Evolutionary conservation across 306 rosid genomes (phyloP).

Genomic region (Arachis hypogaea): DNA sequence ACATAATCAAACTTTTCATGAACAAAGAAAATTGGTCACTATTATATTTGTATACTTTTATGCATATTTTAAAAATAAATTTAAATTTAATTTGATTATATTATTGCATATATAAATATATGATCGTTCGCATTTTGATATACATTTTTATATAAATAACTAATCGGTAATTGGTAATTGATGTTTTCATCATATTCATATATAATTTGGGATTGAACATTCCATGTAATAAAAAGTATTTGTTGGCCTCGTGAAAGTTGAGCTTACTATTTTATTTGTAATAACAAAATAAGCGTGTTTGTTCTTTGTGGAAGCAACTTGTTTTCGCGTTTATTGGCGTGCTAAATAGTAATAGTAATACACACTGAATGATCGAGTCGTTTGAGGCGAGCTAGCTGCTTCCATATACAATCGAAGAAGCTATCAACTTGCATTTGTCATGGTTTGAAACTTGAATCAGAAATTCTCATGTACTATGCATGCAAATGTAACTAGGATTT

Average conservation of each 20-base stretch:
- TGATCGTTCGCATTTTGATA: too few species aligned
- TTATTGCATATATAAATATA: too few species aligned
- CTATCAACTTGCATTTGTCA: background rate
- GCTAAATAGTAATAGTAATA: background rate
- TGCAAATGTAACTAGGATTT: background rate
- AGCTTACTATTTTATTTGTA: background rate
- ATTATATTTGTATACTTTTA: too few species aligned
- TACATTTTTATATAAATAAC: too few species aligned
- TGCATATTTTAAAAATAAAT: too few species aligned
- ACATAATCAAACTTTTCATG: too few species aligned
- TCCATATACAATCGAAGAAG: background rate
- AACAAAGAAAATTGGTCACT: too few species aligned
- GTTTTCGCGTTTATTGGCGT: background rate
- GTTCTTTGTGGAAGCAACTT: background rate
- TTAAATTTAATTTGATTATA: too few species aligned
- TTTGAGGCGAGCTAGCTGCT: slow-evolving; percentile 24
- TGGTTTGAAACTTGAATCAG: background rate
- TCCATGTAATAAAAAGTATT: too few species aligned
- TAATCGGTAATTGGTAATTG: too few species aligned
- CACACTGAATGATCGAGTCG: slow-evolving; percentile 1
- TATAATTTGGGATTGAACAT: too few species aligned
- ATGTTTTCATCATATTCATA: too few species aligned
- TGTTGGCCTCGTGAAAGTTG: background rate
- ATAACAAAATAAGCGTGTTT: background rate
- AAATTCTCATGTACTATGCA: background rate